phyloP scores from a whole-genome alignment of 2,329 filamentous ascomycete genomes.

The Fusarium xyrophilum region DNA sequence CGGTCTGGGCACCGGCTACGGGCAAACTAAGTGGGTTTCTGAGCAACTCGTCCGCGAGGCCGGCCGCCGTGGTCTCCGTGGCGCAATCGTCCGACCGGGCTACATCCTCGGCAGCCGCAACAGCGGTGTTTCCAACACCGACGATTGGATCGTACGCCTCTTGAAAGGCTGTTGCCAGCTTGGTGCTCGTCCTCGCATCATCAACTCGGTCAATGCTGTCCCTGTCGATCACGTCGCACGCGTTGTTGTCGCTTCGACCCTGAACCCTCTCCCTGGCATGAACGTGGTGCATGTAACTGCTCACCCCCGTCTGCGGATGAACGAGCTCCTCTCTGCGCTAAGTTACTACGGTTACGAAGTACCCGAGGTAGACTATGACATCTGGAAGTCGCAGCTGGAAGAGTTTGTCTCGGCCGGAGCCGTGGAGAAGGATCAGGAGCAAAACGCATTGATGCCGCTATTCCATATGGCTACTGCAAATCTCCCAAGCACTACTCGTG shows the following conservation, averaged over 20 bases:
- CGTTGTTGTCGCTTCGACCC: neutral
- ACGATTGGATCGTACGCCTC: neutral
- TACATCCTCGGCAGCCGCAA: neutral
- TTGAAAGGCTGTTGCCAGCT: neutral
- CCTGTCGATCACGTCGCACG: neutral
- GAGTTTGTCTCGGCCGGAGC: neutral
- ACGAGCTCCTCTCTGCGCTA: neutral
- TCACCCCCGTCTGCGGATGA: slow-evolving; percentile 2
- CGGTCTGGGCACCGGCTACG: neutral
- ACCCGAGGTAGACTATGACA: neutral
- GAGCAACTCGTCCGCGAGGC: slow-evolving; percentile 1
- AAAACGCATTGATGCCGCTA: neutral
- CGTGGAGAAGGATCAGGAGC: neutral
- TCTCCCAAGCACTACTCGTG: neutral
- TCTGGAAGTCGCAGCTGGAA: neutral
- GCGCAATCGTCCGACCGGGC: neutral
- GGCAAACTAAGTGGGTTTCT: slow-evolving; percentile 1
- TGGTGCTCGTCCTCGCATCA: neutral
- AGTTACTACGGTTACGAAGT: slow-evolving; percentile 1
- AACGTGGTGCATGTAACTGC: slow-evolving; percentile 1
- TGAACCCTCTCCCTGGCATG: neutral
- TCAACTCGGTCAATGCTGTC: neutral
- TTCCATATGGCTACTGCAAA: neutral
- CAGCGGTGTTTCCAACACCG: neutral
- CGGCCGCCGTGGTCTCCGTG: neutral